Base-by-base conservation (phyloP, 257 asterid species). In the Ophiorrhiza pumila region DNA sequence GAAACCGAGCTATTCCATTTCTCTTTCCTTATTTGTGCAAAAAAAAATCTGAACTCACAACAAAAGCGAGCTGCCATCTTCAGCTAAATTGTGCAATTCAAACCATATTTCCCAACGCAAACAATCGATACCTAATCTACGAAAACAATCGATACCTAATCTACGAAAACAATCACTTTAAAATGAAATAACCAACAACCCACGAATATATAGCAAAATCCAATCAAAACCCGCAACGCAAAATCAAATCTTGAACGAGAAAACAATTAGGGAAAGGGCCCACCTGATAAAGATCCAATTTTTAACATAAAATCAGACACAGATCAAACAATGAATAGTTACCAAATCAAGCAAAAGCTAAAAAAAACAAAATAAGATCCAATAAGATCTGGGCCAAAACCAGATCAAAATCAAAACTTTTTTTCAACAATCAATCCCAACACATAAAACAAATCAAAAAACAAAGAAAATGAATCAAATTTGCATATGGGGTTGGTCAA, bases 381-480 rank as follows among this genome's bases (percentile, higher is more conserved):
- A 66, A 57, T 34, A 41, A 75, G 79, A 75, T 75, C 79, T 75
- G 74, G 23, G 7, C 57, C 27, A 15, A 34, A 47, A 34, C 12
- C 23, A 46, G 41, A 57, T 31, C 69, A 68, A 67, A 59, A 32
- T 47, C 69, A 43, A 20, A 47, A 43, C 8, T 72, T 35, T 7
- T n/a, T 46, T 47, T 46, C 9, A 46, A 60, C 0, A 49, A n/a
- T 34, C 20, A 34, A n/a, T 31, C 31, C 10, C 9, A 3, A 55
- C 39, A 15, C 22, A 23, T 52, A 14, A 1, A 52, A 25, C 29
- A 64, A 64, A 64, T n/a, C 69, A 37, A 12, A 41, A 32, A 59
- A 32, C 23, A 23, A 12, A 29, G 31, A 8, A 56, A 6, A 57
- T 23, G 27, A 69, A 23, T 55, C 39, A 55, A 25, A 47, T 12